These are phyloP conservation scores for Cymbidium sinense DNA, from an alignment of 106 monocot genomes.

Conservation along the genomic window DNA sequence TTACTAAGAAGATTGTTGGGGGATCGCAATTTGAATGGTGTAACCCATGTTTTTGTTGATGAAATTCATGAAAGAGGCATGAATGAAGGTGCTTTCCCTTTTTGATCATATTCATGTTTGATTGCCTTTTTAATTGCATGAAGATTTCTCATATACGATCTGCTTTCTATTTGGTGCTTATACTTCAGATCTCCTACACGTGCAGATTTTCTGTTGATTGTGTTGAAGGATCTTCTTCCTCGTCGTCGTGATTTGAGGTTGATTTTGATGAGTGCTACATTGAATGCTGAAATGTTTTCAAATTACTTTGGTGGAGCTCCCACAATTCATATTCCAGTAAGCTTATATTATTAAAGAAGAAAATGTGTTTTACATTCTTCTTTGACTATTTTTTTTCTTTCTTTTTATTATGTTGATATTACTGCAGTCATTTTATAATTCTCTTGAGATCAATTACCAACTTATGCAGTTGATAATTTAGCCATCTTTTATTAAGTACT, in stretches of 20 bases:
- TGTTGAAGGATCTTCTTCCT: slow-evolving; percentile 87
- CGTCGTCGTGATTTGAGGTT: slow-evolving; percentile 87
- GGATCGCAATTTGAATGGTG: slow-evolving; percentile 82
- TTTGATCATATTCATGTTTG: background rate
- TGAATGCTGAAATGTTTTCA: slow-evolving; percentile 99
- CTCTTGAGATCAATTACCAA: background rate
- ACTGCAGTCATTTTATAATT: background rate
- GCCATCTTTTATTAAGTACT: background rate
- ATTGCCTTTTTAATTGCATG: background rate
- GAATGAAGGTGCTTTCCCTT: slow-evolving; percentile 83
- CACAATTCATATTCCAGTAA: slow-evolving; percentile 93
- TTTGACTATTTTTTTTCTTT: background rate
- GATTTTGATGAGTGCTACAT: slow-evolving; percentile 97
- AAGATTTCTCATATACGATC: background rate
- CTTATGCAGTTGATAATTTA: background rate
- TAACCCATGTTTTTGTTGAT: slow-evolving; percentile 99
- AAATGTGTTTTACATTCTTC: background rate
- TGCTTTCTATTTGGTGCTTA: background rate
- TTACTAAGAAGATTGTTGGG: slow-evolving; percentile 87
- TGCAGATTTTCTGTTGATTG: slow-evolving; percentile 94
- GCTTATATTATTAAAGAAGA: slow-evolving; percentile 12
- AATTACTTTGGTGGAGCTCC: slow-evolving; percentile 91
- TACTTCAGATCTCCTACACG: slow-evolving; percentile 8
- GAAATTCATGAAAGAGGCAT: slow-evolving; percentile 99
- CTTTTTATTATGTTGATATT: background rate